Evolutionary conservation across 768 basidiomycete species (phyloP).

Genomic region (Neoboletus subvelutipes): DNA sequence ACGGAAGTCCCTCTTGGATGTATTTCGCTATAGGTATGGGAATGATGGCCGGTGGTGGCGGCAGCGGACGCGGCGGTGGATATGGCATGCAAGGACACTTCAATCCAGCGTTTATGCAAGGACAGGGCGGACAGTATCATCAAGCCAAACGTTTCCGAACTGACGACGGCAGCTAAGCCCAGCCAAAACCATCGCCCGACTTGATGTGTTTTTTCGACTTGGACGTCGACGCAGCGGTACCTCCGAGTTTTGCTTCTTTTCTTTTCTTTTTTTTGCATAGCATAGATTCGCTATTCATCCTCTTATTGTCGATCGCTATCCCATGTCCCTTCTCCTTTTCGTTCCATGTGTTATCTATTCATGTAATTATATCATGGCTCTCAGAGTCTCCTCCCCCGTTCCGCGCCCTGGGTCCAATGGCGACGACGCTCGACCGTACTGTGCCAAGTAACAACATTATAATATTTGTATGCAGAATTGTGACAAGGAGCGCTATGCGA

Average conservation of each 20-base stretch:
- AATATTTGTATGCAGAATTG: neutral
- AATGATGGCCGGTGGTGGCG: constrained; percentile 47
- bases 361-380: constrained; percentile 23
- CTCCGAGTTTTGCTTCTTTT: neutral
- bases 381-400: neutral
- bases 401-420: neutral
- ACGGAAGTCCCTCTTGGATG: constrained; percentile 29
- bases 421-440: no score
- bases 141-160: constrained; percentile 55
- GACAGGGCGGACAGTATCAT: constrained; percentile 40
- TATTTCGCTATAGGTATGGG: constrained; percentile 48
- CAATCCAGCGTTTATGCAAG: constrained; percentile 72
- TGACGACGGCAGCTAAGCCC: constrained; percentile 45
- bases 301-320: constrained; percentile 6
- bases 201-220: neutral
- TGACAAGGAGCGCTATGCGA: constrained; percentile 8
- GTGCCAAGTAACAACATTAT: neutral
- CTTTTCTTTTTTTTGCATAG: neutral
- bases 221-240: neutral
- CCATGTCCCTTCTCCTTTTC: neutral
- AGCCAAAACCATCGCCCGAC: no score
- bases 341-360: constrained; percentile 24
- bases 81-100: constrained; percentile 62
- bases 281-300: neutral
- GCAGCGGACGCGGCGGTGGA: constrained; percentile 38